Conservation (phyloP, 2,329 filamentous ascomycete species). For the Davidsoniella eucalypti region DNA sequence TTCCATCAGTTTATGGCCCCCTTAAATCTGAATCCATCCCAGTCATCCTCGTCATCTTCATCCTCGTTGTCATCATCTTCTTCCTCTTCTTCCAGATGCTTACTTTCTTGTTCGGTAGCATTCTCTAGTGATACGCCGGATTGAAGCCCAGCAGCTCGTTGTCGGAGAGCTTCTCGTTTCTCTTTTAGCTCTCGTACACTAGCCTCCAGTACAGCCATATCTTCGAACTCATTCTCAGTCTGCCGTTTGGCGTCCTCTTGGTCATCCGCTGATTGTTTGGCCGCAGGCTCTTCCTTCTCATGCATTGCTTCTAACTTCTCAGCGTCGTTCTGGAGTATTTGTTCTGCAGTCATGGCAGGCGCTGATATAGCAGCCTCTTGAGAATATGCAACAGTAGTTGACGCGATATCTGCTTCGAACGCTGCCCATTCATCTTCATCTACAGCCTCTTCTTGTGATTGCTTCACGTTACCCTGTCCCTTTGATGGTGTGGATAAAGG, state of each 20-base stretch:
- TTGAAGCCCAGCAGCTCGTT: too few relatives aligned
- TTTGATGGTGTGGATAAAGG: conserved; percentile 14
- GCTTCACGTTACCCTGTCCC: conserved; percentile 5
- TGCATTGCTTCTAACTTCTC: conserved; percentile 32
- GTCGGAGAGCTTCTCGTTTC: conserved; percentile 48
- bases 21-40: conserved; percentile 33
- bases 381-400: conserved; percentile 21
- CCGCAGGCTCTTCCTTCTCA: conserved; percentile 33
- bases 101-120: conserved; percentile 19
- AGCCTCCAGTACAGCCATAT: conserved; percentile 65
- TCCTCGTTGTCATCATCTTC: conserved; percentile 36
- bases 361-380: conserved; percentile 44
- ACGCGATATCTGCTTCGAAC: conserved; percentile 67
- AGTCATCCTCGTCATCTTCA: conserved; percentile 38
- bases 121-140: too few relatives aligned
- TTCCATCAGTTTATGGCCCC: conserved; percentile 9
- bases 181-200: conserved; percentile 53
- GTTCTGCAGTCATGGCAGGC: conserved; percentile 47
- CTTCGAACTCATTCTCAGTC: conserved; percentile 62
- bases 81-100: conserved; percentile 26
- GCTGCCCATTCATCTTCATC: conserved; percentile 76
- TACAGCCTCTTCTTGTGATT: conserved; percentile 16
- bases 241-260: conserved; percentile 59
- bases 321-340: conserved; percentile 31
- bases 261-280: conserved; percentile 44